Conservation (phyloP, 1,284 basidiomycete species). For the Trametes sp. region DNA sequence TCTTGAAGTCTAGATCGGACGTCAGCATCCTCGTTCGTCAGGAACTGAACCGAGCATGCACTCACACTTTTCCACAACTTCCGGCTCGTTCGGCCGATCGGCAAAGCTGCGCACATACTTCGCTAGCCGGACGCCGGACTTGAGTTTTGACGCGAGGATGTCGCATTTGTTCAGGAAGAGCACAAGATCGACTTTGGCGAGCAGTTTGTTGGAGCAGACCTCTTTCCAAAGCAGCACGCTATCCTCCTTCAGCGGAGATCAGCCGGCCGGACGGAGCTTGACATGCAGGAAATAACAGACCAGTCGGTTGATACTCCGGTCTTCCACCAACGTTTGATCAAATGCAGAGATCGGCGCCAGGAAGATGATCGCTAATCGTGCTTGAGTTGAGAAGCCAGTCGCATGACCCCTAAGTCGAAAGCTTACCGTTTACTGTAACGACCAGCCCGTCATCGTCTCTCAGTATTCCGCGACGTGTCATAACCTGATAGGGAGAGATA, state of each 20-base stretch:
- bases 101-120: slow-evolving; percentile 80
- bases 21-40: background rate
- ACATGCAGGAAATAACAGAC: slow-evolving; percentile 46
- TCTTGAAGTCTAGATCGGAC: slow-evolving; percentile 62
- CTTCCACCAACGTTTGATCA: slow-evolving; percentile 78
- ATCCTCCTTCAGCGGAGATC: slow-evolving; percentile 62
- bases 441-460: background rate
- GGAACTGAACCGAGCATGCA: slow-evolving; percentile 2
- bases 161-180: slow-evolving; percentile 86
- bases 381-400: background rate
- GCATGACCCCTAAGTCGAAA: background rate
- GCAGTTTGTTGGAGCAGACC: slow-evolving; percentile 75
- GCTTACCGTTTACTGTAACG: slow-evolving; percentile 35
- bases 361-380: slow-evolving; percentile 70
- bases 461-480: slow-evolving; percentile 9
- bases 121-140: slow-evolving; percentile 63
- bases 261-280: slow-evolving; percentile 14
- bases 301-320: slow-evolving; percentile 72
- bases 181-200: slow-evolving; percentile 75
- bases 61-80: slow-evolving; percentile 74
- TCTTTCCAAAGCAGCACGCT: slow-evolving; percentile 83
- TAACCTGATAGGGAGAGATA: background rate
- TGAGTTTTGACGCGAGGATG: slow-evolving; percentile 71
- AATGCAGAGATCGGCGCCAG: slow-evolving; percentile 83
- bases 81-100: slow-evolving; percentile 74